Base-by-base conservation (phyloP, 345 rosid species). In the Eutrema heterophyllum region DNA sequence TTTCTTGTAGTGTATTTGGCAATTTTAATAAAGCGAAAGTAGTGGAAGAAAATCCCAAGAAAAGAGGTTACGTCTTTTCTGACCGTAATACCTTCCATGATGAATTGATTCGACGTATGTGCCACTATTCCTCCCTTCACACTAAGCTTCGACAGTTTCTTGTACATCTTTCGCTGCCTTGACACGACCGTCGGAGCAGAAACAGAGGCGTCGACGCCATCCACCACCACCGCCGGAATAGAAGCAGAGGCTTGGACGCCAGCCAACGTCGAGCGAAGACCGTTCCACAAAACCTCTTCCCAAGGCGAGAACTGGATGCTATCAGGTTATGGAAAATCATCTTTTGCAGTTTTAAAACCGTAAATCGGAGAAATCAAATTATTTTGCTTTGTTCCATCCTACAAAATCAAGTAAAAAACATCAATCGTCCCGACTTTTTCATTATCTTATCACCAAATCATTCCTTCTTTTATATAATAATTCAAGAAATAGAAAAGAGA, bases 61-160 rank as follows among this genome's bases (percentile, higher is more conserved):
- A 64, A 52, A 44, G 18, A 89, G 91, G 33, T 81, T n/a, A n/a
- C 84, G 29, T 9, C 35, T 73, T 85, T 91, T 30, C 64, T 68
- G 58, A 86, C 35, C 10, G 63, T 7, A 10, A 71, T 78, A 2
- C 91, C 96, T 27, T 93, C 94, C 96, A 79, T 75, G 36, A 78
- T 30, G 62, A 79, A 83, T 44, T 85, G 88, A 71, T 93, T 82
- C 67, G 89, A 78, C 64, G 88, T 72, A 70, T 71, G 69, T 35
- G 83, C 46, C 63, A 89, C 97, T 63, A 78, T 83, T 18, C 85
- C 90, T 30, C 88, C 92, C 2, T 72, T 81, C 21, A 76, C 77
- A 29, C 54, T 76, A 54, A 89, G 71, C 48, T 70, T 82, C 50
- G 94, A 89, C 9, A 93, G 68, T 80, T 81, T 83, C 78, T 62